phyloP scores from a whole-genome alignment of 768 basidiomycete genomes.

The Austroboletus eburneus region DNA sequence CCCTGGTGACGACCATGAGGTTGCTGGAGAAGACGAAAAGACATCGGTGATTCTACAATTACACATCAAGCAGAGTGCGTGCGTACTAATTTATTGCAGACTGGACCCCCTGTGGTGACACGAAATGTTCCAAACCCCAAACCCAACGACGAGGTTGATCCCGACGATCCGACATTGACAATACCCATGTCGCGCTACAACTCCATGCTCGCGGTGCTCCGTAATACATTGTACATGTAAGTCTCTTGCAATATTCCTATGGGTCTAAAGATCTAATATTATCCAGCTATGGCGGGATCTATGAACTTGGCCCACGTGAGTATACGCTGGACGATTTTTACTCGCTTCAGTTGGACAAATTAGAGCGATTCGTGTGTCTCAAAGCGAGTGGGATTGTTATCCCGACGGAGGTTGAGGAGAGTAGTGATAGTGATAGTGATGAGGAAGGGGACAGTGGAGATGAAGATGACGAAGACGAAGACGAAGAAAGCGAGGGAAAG shows the following conservation, averaged over 20 bases:
- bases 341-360: constrained; percentile 74
- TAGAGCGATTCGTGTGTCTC: constrained; percentile 73
- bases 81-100: background rate
- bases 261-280: no score
- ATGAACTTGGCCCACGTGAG: constrained; percentile 76
- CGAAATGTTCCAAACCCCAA: background rate
- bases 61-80: background rate
- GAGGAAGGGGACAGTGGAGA: constrained; percentile 56
- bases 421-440: constrained; percentile 58
- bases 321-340: constrained; percentile 91
- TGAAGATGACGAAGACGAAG: constrained; percentile 49
- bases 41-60: constrained; percentile 5
- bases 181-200: constrained; percentile 77
- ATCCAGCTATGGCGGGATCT: constrained; percentile 81
- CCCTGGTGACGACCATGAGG: constrained; percentile 4
- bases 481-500: constrained; percentile 19
- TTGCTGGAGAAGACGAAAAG: constrained; percentile 16
- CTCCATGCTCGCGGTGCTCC: constrained; percentile 79
- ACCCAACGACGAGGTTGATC: constrained; percentile 37
- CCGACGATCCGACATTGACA: constrained; percentile 62
- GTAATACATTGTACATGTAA: constrained; percentile 83
- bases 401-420: constrained; percentile 56
- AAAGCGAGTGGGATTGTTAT: constrained; percentile 62
- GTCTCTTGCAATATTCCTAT: constrained; percentile 22
- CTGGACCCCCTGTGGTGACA: background rate